Evolutionary conservation across 495 filamentous ascomycete genomes (phyloP).

Genomic region (Hypoxylon fuscum): DNA sequence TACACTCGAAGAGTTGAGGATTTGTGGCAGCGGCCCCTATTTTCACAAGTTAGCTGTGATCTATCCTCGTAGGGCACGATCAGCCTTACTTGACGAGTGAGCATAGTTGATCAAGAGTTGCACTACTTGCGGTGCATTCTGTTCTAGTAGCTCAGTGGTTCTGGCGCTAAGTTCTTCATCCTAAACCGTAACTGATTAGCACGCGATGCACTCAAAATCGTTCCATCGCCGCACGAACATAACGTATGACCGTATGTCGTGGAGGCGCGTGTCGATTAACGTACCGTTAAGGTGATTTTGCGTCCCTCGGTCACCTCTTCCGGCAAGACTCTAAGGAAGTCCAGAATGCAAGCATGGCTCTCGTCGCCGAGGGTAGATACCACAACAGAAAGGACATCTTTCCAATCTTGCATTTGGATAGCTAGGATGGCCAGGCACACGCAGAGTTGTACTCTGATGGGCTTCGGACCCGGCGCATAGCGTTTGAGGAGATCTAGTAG

Average conservation of each 20-base stretch:
- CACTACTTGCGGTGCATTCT: slow-evolving; percentile 89
- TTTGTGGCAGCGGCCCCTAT: slow-evolving; percentile 77
- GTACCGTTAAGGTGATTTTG: slow-evolving; percentile 97
- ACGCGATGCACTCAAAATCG: slow-evolving; percentile 55
- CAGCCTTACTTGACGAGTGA: slow-evolving; percentile 81
- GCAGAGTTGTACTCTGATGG: slow-evolving; percentile 92
- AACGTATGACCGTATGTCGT: slow-evolving; percentile 56
- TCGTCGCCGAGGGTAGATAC: slow-evolving; percentile 80
- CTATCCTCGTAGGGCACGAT: background rate
- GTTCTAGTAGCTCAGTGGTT: slow-evolving; percentile 85
- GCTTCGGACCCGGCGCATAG: slow-evolving; percentile 84
- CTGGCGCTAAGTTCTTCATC: slow-evolving; percentile 88
- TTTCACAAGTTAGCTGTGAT: slow-evolving; percentile 30
- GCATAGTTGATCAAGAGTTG: slow-evolving; percentile 86
- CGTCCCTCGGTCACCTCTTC: slow-evolving; percentile 99
- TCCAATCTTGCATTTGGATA: slow-evolving; percentile 96
- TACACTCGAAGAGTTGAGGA: slow-evolving; percentile 90
- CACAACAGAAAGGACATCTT: slow-evolving; percentile 85
- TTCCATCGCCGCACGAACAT: slow-evolving; percentile 46
- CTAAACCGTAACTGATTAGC: slow-evolving; percentile 69
- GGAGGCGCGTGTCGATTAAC: slow-evolving; percentile 66
- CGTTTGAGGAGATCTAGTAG: slow-evolving; percentile 78
- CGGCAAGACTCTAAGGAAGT: slow-evolving; percentile 94
- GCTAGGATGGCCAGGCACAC: slow-evolving; percentile 93
- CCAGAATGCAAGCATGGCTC: slow-evolving; percentile 83